phyloP scores from a whole-genome alignment of 164 flowering plant species.

The Liquidambar formosana region DNA sequence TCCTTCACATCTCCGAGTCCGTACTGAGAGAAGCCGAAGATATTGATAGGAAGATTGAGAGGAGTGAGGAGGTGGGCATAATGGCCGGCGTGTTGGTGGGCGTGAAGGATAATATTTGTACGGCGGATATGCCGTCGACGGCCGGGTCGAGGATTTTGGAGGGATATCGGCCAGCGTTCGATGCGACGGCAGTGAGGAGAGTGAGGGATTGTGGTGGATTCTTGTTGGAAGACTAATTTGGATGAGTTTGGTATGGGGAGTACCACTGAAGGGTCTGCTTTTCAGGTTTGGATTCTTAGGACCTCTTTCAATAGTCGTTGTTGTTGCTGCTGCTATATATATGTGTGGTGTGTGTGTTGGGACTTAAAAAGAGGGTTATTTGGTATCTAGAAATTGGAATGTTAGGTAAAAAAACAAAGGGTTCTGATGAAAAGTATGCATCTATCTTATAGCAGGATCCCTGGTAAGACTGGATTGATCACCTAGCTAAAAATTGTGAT shows the following conservation, averaged over 20 bases:
- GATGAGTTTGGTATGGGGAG: constrained; percentile 99
- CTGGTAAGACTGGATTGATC: no score
- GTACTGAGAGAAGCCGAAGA: constrained; percentile 51
- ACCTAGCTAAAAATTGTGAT: no score
- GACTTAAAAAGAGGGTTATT: no score
- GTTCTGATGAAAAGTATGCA: no score
- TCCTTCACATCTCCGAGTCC: constrained; percentile 63
- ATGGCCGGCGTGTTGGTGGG: constrained; percentile 79
- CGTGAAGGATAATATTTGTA: constrained; percentile 89
- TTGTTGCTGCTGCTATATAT: not conserved
- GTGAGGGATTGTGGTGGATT: constrained; percentile 69
- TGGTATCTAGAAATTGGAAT: no score
- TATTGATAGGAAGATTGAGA: constrained; percentile 53
- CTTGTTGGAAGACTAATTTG: constrained; percentile 89
- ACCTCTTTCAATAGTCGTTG: not conserved
- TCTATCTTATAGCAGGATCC: no score
- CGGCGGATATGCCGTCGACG: constrained; percentile 80
- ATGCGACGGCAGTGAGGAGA: constrained; percentile 84
- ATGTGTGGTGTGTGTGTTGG: not conserved
- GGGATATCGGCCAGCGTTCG: constrained; percentile 69
- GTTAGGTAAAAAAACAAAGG: no score
- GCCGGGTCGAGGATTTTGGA: constrained; percentile 76
- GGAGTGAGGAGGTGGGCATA: constrained; percentile 58
- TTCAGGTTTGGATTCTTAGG: constrained; percentile 45
- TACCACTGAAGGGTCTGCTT: constrained; percentile 84